These are phyloP conservation scores for Neonectria sp. DNA, from an alignment of 2,329 filamentous ascomycete genomes.

Conservation along the genomic window DNA sequence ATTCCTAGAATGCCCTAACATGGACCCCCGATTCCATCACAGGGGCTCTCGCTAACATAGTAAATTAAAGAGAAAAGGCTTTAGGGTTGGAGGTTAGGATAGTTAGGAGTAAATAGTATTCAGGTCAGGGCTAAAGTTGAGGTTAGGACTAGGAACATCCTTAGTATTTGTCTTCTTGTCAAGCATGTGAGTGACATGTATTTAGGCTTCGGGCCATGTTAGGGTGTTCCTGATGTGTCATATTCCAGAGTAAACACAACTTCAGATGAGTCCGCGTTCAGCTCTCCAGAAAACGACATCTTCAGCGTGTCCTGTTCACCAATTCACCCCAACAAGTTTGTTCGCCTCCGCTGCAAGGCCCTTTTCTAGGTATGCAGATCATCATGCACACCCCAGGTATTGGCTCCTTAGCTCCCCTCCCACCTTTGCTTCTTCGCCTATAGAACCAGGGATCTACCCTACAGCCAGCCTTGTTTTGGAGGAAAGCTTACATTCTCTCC, in stretches of 20 bases:
- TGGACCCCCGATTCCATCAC: too few species aligned
- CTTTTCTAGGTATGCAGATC: conserved; percentile 38
- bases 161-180: too few species aligned
- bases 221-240: background rate
- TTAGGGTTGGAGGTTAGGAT: background rate
- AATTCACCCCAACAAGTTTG: background rate
- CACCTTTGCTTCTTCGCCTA: background rate
- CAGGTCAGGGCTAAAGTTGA: background rate
- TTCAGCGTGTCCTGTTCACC: conserved; percentile 8
- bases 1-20: background rate
- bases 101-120: background rate
- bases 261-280: background rate
- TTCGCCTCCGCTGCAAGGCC: conserved; percentile 22
- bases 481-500: background rate
- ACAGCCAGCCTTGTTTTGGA: background rate
- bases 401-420: conserved; percentile 12
- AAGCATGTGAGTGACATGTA: too few species aligned
- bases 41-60: too few species aligned
- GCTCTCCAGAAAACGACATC: conserved; percentile 1
- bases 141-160: too few species aligned
- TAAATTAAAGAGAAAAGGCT: background rate
- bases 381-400: conserved; percentile 39
- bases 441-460: background rate
- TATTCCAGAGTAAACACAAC: background rate
- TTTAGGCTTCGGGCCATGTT: too few species aligned